Conservation (phyloP, 495 filamentous ascomycete genomes). For the Penicillium paxilli region DNA sequence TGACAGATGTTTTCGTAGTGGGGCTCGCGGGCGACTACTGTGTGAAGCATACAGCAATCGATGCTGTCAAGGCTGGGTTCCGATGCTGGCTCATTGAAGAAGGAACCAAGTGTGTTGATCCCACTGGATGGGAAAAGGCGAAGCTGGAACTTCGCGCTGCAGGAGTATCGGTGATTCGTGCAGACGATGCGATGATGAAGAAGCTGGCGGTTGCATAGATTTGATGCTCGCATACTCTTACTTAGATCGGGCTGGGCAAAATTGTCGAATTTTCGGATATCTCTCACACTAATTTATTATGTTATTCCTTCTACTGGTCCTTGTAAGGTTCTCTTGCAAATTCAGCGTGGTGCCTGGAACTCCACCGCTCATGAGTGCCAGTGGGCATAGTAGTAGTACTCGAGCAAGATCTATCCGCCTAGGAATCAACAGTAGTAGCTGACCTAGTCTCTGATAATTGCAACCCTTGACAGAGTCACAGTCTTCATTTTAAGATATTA, state of each 20-base stretch:
- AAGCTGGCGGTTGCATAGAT: slow-evolving; percentile 29
- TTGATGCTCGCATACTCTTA: background rate
- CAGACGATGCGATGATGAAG: slow-evolving; percentile 46
- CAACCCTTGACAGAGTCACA: no score
- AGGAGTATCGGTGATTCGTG: slow-evolving; percentile 53
- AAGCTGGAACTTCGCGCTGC: slow-evolving; percentile 54
- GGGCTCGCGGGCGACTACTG: slow-evolving; percentile 90
- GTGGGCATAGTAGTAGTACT: no score
- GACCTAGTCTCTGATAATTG: no score
- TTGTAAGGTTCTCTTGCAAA: no score
- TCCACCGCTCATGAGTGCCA: no score
- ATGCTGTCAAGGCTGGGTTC: slow-evolving; percentile 77
- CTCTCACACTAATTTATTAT: background rate
- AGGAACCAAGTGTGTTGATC: slow-evolving; percentile 69
- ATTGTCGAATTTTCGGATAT: background rate
- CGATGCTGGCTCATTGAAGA: slow-evolving; percentile 75
- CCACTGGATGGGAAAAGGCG: slow-evolving; percentile 55
- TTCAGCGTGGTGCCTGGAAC: no score
- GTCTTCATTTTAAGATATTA: no score
- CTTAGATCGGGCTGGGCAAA: background rate
- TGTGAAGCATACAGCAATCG: slow-evolving; percentile 75
- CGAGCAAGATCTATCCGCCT: no score
- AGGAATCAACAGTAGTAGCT: no score
- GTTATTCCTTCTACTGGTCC: no score
- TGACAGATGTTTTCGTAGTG: slow-evolving; percentile 78